These are phyloP conservation scores for Kurtzmaniella fragi DNA, from an alignment of 805 yeast genomes.

Conservation along the genomic window DNA sequence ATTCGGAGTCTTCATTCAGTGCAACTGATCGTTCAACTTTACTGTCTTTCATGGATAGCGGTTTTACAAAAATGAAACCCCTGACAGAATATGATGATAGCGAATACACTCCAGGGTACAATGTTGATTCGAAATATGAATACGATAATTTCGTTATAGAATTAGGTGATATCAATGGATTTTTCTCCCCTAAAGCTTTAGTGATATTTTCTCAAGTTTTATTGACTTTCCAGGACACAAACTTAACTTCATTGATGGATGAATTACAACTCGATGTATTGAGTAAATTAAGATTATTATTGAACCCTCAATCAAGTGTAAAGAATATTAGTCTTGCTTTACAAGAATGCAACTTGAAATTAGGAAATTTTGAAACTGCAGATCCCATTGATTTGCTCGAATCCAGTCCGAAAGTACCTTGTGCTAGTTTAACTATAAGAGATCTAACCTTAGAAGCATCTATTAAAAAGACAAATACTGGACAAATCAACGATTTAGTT, in stretches of 20 bases:
- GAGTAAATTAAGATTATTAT: slow-evolving; percentile 30
- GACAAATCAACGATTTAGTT: slow-evolving; percentile 1
- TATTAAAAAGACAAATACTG: slow-evolving; percentile 8
- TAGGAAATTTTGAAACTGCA: slow-evolving; percentile 26
- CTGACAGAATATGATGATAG: slow-evolving; percentile 21
- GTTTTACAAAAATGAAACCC: slow-evolving; percentile 12
- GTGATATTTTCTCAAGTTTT: slow-evolving; percentile 32
- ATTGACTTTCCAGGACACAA: slow-evolving; percentile 27
- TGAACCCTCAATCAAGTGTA: slow-evolving; percentile 28
- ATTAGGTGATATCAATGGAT: slow-evolving; percentile 46
- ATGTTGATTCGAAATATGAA: slow-evolving; percentile 36
- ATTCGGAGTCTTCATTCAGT: slow-evolving; percentile 7
- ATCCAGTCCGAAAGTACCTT: slow-evolving; percentile 22
- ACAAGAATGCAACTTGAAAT: slow-evolving; percentile 38
- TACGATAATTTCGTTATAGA: slow-evolving; percentile 53
- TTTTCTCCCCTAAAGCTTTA: slow-evolving; percentile 42
- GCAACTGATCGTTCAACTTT: neutral
- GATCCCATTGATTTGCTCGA: slow-evolving; percentile 18
- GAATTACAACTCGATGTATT: slow-evolving; percentile 58
- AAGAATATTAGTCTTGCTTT: slow-evolving; percentile 43
- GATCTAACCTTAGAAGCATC: slow-evolving; percentile 35
- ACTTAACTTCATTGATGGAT: slow-evolving; percentile 55
- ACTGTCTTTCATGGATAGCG: neutral
- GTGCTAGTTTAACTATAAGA: slow-evolving; percentile 20
- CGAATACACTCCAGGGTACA: slow-evolving; percentile 26